Evolutionary conservation across 257 asterid genomes (phyloP).

Genomic region (Salvia splendens): DNA sequence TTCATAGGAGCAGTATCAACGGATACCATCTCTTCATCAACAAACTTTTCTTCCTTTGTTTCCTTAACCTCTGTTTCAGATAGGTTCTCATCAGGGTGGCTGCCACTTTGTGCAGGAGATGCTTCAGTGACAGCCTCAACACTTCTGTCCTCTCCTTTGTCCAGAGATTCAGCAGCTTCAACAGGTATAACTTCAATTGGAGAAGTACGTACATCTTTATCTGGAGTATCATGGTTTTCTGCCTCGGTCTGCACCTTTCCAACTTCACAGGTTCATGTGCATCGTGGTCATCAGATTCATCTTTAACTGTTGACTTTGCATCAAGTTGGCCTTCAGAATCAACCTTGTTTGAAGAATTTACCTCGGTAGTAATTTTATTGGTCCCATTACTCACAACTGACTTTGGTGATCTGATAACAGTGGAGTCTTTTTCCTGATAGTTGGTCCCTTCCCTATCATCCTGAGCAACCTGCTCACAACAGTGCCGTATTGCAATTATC

Average conservation of each 20-base stretch:
- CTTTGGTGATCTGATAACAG: conserved; percentile 46
- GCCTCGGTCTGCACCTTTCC: conserved; percentile 51
- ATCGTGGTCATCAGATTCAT: conserved; percentile 48
- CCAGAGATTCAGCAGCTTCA: conserved; percentile 46
- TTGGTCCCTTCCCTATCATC: conserved; percentile 45
- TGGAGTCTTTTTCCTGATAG: conserved; percentile 40
- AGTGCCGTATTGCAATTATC: conserved; percentile 24
- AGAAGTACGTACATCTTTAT: conserved; percentile 44
- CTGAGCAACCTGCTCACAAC: conserved; percentile 58
- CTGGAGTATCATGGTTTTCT: conserved; percentile 33
- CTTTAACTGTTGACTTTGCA: conserved; percentile 44
- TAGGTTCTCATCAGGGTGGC: conserved; percentile 46
- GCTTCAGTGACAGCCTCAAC: conserved; percentile 39
- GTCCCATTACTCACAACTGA: conserved; percentile 47
- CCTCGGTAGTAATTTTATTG: conserved; percentile 37
- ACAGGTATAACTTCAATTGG: conserved; percentile 40
- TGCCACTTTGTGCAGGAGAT: conserved; percentile 54
- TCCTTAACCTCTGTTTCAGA: conserved; percentile 37
- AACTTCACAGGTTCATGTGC: conserved; percentile 36
- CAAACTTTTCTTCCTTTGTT: conserved; percentile 45
- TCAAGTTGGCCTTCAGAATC: conserved; percentile 43
- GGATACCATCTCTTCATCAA: conserved; percentile 47
- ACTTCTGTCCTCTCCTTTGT: conserved; percentile 41
- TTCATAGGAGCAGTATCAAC: conserved; percentile 42
- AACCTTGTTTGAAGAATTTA: conserved; percentile 38